Evolutionary conservation across 2,329 filamentous ascomycete genomes (phyloP).

Genomic region (Paracoccidioides brasiliensis): DNA sequence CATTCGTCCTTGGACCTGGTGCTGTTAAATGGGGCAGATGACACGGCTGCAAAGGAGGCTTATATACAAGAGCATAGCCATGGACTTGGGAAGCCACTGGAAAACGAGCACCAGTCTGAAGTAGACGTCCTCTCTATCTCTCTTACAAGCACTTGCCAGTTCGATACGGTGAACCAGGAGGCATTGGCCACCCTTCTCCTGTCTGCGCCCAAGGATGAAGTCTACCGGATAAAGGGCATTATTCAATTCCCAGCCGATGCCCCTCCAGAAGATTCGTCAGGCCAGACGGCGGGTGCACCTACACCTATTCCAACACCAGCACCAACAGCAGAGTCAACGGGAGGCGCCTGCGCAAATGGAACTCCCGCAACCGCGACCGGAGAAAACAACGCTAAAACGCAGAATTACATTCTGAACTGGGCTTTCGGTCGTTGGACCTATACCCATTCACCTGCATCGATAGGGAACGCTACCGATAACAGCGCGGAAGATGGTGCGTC

Average conservation of each 20-base stretch:
- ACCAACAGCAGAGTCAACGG: background rate
- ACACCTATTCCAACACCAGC: conserved; percentile 4
- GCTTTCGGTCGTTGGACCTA: conserved; percentile 94
- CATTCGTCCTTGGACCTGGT: conserved; percentile 12
- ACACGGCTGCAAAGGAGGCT: conserved; percentile 5
- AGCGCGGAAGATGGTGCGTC: background rate
- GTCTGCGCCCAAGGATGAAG: conserved; percentile 75
- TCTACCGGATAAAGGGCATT: conserved; percentile 84
- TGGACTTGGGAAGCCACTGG: conserved; percentile 23
- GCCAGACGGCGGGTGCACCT: conserved; percentile 28
- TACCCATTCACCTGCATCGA: conserved; percentile 42
- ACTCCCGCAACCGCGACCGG: no score
- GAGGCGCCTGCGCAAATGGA: background rate
- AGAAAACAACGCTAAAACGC: conserved; percentile 5
- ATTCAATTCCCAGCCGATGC: conserved; percentile 33
- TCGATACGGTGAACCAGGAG: conserved; percentile 43
- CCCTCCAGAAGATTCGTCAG: conserved; percentile 36
- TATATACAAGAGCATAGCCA: conserved; percentile 21
- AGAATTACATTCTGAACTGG: conserved; percentile 89
- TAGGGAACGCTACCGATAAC: conserved; percentile 16
- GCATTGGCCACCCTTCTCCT: conserved; percentile 54
- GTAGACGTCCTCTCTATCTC: conserved; percentile 85
- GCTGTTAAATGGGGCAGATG: conserved; percentile 17
- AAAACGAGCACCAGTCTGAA: conserved; percentile 58
- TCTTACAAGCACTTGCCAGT: conserved; percentile 36